These are phyloP conservation scores for Discostella stelligeroides DNA, from an alignment of 108 stramenopile genomes.

Conservation along the genomic window DNA sequence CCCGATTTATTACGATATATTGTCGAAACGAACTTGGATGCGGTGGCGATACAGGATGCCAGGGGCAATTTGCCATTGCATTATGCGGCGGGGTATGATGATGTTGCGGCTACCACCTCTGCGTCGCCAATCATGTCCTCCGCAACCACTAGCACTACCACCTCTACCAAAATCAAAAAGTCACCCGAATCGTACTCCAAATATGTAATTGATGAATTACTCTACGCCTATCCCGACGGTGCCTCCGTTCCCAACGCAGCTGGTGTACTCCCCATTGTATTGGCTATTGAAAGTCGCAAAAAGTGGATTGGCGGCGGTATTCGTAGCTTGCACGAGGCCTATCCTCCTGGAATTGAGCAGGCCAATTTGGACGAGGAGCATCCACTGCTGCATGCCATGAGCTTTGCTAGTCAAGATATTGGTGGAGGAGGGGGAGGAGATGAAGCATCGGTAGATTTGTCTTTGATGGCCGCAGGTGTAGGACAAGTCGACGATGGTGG, in stretches of 20 bases:
- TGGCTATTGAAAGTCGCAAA: constrained; percentile 78
- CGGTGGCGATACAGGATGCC: constrained; percentile 67
- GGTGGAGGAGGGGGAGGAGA: no score
- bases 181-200: constrained; percentile 74
- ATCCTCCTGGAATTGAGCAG: constrained; percentile 70
- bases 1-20: constrained; percentile 85
- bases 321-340: constrained; percentile 77
- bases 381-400: constrained; percentile 59
- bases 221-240: constrained; percentile 85
- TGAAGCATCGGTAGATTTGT: constrained; percentile 33
- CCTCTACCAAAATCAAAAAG: background rate
- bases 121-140: background rate
- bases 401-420: constrained; percentile 44
- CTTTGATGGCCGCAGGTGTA: constrained; percentile 20
- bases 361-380: constrained; percentile 60
- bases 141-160: background rate
- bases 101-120: background rate
- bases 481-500: constrained; percentile 12
- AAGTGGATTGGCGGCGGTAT: constrained; percentile 90
- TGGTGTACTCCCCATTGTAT: constrained; percentile 66
- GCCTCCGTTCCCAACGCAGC: constrained; percentile 62
- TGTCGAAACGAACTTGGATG: constrained; percentile 85
- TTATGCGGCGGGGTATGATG: constrained; percentile 68
- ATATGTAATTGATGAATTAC: constrained; percentile 83
- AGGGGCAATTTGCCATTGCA: constrained; percentile 78